Evolutionary conservation across 2,329 filamentous ascomycete genomes (phyloP), one percentile per base, ranked within the genome.

Genomic region (Ophiosphaerella korrae): DNA sequence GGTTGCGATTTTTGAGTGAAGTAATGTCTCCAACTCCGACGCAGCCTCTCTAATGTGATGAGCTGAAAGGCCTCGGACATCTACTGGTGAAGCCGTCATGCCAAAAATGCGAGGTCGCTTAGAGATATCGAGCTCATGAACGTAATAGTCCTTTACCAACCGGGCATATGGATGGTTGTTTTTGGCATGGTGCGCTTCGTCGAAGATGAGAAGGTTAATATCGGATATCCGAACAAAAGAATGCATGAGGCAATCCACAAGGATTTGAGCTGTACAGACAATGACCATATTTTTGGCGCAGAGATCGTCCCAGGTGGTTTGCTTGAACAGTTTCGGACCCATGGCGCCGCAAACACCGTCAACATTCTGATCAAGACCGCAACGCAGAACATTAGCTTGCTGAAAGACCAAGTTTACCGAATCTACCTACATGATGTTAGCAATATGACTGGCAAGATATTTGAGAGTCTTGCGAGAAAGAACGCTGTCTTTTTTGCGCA

Each of bases 181-280:
- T 75, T 99, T 99, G 0, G 93, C 86, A 67, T 97, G 94, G 65
- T 99, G 94, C 5, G 92, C 94, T 74, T 99, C 94, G 65, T 99
- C 94, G 59, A 99, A 96, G 52, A 97, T 86, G 33, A 99, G 79
- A 1, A 99, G 82, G 65, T 93, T 97, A 71, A 97, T 91, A 61
- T 89, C 84, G 14, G 84, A 78, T 77, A 99, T 96, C 8, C 74
- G 82, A 52, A 97, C 82, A 72, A 91, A 95, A 0, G 88, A 88
- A 63, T 88, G 88, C 57, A 87, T 83, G 2, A 99, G 81, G 61
- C 88, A 91, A 55, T 90, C 85, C 32, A 88, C 82, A 4, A 97
- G 80, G 3, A 97, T 88, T 62, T 94, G 92, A 0, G 92, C 92
- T 0, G 94, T 97, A 75, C 92, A 97, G 5, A 97, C 91, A 57